Conservation (phyloP, 2,329 filamentous ascomycete genomes). For the Penicillium frequentans region DNA sequence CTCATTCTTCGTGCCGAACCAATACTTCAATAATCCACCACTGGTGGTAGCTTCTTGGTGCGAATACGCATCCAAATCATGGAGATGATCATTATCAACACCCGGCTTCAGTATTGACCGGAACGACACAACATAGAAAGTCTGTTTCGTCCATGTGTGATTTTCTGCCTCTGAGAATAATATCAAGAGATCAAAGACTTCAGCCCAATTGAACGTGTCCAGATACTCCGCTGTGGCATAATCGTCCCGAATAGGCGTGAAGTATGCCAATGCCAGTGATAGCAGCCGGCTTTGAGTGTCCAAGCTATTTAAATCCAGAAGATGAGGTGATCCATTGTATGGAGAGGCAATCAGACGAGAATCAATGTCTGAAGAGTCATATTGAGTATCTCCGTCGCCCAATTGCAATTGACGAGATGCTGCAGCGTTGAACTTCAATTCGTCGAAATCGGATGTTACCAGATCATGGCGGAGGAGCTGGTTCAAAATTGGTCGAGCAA, state of each 20-base stretch:
- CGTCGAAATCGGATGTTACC: constrained; percentile 34
- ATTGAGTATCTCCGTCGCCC: constrained; percentile 1
- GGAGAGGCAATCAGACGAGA: constrained; percentile 67
- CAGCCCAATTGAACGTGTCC: constrained; percentile 75
- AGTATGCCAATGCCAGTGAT: constrained; percentile 66
- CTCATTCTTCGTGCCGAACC: constrained; percentile 75
- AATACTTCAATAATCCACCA: constrained; percentile 88
- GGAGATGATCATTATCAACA: constrained; percentile 68
- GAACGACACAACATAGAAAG: constrained; percentile 85
- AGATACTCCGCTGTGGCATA: constrained; percentile 76
- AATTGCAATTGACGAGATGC: constrained; percentile 33
- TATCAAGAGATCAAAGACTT: constrained; percentile 59
- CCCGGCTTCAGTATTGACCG: constrained; percentile 68
- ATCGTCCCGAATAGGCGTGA: constrained; percentile 64
- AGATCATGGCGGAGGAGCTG: constrained; percentile 31
- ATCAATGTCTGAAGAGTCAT: constrained; percentile 12
- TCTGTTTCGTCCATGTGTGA: constrained; percentile 59
- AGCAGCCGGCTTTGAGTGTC: constrained; percentile 67
- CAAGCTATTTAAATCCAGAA: constrained; percentile 69
- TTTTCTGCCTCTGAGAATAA: constrained; percentile 51
- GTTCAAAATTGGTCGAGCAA: not conserved
- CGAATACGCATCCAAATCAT: constrained; percentile 71
- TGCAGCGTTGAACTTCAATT: constrained; percentile 36
- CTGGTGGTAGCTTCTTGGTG: constrained; percentile 77
- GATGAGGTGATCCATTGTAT: constrained; percentile 69